Conservation (phyloP, 192 early-diverging fungal genomes). For the Rhizoclosmatium globosum region DNA sequence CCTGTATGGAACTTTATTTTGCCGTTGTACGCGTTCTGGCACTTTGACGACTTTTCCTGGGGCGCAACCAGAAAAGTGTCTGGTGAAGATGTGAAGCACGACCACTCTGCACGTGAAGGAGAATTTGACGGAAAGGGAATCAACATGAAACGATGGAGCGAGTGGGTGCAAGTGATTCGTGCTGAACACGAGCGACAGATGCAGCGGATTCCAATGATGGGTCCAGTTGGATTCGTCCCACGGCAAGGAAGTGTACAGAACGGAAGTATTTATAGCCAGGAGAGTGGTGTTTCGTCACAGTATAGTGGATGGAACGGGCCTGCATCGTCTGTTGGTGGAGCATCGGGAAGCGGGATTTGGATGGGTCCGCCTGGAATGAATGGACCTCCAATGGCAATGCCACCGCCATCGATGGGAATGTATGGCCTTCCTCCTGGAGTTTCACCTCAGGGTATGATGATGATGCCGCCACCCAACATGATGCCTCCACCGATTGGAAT, state of each 20-base stretch:
- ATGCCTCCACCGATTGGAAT: no score
- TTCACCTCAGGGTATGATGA: no score
- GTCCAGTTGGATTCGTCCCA: not conserved
- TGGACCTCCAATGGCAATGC: not conserved
- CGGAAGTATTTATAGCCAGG: not conserved
- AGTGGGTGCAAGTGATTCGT: constrained; percentile 37
- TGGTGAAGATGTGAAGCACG: constrained; percentile 59
- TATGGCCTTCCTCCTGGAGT: not conserved
- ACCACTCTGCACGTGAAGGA: constrained; percentile 76
- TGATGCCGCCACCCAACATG: no score
- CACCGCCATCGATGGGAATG: not conserved
- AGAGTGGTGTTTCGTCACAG: not conserved
- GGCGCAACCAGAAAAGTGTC: constrained; percentile 57
- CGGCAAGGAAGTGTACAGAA: not conserved
- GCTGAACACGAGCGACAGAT: constrained; percentile 34
- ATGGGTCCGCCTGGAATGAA: not conserved
- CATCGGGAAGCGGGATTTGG: not conserved
- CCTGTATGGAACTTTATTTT: constrained; percentile 96
- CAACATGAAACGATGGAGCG: constrained; percentile 40
- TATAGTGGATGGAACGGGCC: not conserved
- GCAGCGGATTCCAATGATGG: not conserved
- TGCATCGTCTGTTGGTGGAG: not conserved
- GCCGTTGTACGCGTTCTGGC: constrained; percentile 80
- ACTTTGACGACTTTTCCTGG: constrained; percentile 88
- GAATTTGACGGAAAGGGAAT: constrained; percentile 45